These are phyloP conservation scores for Eurotiales sp. DNA, from an alignment of 2,329 filamentous ascomycete genomes.

Conservation along the genomic window DNA sequence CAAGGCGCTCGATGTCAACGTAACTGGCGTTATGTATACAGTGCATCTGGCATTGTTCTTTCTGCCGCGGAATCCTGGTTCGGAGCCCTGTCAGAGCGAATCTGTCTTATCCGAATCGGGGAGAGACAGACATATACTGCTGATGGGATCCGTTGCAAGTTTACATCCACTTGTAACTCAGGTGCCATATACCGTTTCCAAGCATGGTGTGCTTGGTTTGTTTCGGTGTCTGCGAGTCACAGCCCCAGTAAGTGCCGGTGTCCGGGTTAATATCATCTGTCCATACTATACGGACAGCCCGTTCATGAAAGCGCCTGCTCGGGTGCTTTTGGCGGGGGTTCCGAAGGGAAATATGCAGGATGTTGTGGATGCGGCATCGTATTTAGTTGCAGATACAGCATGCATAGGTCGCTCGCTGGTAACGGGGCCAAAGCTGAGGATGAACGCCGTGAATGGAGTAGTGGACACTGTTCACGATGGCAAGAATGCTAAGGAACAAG, in stretches of 20 bases:
- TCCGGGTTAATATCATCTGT: conserved; percentile 63
- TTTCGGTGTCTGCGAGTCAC: conserved; percentile 57
- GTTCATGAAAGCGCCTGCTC: conserved; percentile 48
- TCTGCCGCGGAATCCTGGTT: conserved; percentile 50
- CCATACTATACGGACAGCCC: conserved; percentile 65
- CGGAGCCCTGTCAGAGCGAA: conserved; percentile 30
- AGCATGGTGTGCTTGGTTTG: conserved; percentile 64
- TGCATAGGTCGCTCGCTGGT: conserved; percentile 57
- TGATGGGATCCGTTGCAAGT: conserved; percentile 62
- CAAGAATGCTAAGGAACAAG: background rate
- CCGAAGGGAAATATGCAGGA: conserved; percentile 53
- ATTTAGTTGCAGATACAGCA: conserved; percentile 56
- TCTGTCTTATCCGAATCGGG: conserved; percentile 25
- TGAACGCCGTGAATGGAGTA: conserved; percentile 28
- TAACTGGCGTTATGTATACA: conserved; percentile 63
- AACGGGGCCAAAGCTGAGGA: conserved; percentile 54
- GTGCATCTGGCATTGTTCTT: conserved; percentile 61
- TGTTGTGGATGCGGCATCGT: conserved; percentile 61
- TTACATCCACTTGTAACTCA: conserved; percentile 39
- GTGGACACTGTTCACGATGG: conserved; percentile 19
- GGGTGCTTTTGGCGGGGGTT: conserved; percentile 55
- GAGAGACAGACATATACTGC: conserved; percentile 59
- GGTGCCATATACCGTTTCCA: conserved; percentile 57
- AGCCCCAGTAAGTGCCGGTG: conserved; percentile 45
- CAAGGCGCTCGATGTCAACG: conserved; percentile 58